Evolutionary conservation across 345 rosid genomes (phyloP).

Genomic region (Eucalyptus pauciflora): DNA sequence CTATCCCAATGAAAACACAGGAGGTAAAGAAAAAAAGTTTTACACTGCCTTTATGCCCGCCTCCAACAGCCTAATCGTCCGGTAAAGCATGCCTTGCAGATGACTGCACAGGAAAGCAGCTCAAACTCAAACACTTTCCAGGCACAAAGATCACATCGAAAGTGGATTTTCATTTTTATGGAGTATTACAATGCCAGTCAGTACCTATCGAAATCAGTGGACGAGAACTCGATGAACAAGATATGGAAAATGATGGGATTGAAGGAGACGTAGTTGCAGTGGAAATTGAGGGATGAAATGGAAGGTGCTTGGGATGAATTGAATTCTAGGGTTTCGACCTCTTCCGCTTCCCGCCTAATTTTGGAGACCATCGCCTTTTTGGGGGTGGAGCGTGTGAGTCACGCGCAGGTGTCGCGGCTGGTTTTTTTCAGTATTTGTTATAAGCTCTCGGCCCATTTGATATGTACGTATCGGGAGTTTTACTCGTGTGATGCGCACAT

Average conservation of each 20-base stretch:
- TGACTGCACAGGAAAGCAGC: slow-evolving; percentile 30
- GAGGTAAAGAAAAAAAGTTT: background rate
- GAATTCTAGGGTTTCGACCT: background rate
- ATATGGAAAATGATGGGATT: no score
- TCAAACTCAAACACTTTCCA: background rate
- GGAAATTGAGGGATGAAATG: no score
- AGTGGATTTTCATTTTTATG: no score
- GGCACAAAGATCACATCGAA: background rate
- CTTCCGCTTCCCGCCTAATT: background rate
- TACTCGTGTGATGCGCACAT: no score
- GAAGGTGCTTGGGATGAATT: background rate
- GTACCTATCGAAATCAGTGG: no score
- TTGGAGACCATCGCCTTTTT: fast-evolving
- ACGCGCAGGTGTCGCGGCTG: background rate
- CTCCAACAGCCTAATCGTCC: slow-evolving; percentile 89
- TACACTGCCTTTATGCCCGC: slow-evolving; percentile 93
- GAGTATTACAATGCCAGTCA: no score
- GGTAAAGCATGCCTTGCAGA: slow-evolving; percentile 82
- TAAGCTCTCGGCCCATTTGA: no score
- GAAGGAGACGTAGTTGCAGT: no score
- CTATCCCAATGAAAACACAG: background rate
- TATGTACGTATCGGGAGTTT: no score
- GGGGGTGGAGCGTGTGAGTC: background rate
- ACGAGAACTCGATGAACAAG: no score
- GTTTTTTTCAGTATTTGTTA: no score